Base-by-base conservation (phyloP, 805 yeast species). In the Komagataella phaffii region DNA sequence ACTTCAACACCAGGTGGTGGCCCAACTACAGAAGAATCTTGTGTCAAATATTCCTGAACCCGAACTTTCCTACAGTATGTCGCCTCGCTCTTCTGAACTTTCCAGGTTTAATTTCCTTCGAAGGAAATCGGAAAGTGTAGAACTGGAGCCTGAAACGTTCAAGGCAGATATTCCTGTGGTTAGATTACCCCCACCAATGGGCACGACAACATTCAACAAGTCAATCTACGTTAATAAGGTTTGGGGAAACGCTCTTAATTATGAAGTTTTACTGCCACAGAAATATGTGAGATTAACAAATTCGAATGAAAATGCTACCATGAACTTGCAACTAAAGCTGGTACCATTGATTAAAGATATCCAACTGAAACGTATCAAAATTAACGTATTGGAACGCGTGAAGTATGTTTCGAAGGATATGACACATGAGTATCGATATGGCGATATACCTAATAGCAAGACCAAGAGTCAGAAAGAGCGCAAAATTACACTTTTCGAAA, bases 141-240 rank as follows among this genome's bases (percentile, higher is more conserved):
- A 24, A 4, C 24, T 48, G 24, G 19, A 48, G 14, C 17, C 49
- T 17, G n/a, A 43, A 7, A 49, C 67, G 17, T 72, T 65, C 51
- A 60, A 63, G 3, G 59, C 61, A 36, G 64, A 67, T 46, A 58
- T 77, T 40, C 81, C 81, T 2, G 72, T 74, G 64, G 74, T 76
- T 7, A 63, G 82, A 51, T 66, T 78, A 1, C 82, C 82, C 1
- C 83, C 83, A 0, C 74, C 79, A 4, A 73, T 75, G 61, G 80
- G 81, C 2, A 73, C 76, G 43, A 74, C 80, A 3, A 75, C 77
- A 6, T 70, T 79, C 5, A 83, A 85, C 60, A 86, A 84, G 60
- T 88, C 95, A 0, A 76, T 86, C 17, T 85, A 81, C 62, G 88
- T 86, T 43, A 84, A 83, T 61, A 73, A 86, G 55, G 73, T 80